These are phyloP conservation scores for Fistulifera solaris DNA, from an alignment of 108 stramenopile species.

Conservation along the genomic window DNA sequence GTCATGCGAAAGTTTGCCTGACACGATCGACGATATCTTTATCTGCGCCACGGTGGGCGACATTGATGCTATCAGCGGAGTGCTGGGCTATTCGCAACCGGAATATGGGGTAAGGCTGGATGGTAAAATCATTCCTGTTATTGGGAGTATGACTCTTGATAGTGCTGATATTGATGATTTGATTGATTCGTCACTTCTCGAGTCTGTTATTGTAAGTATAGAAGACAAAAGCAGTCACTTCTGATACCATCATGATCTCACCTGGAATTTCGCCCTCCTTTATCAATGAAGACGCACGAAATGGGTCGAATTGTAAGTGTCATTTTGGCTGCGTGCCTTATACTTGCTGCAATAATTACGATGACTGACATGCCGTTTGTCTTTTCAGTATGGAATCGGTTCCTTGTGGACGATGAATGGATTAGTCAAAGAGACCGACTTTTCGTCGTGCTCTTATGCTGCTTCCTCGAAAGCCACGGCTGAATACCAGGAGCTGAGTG, in stretches of 20 bases:
- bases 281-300: too few relatives aligned
- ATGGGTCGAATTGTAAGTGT: too few relatives aligned
- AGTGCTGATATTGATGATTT: neutral
- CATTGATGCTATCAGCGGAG: neutral
- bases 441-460: neutral
- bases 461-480: neutral
- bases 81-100: neutral
- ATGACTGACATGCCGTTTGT: too few relatives aligned
- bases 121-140: neutral
- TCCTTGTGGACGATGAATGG: neutral
- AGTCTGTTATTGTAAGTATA: constrained; percentile 5
- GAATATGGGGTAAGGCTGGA: too few relatives aligned
- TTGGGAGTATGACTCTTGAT: constrained; percentile 3
- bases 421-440: neutral
- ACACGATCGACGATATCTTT: neutral
- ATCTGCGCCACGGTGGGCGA: neutral
- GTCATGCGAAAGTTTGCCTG: too few relatives aligned
- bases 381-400: too few relatives aligned
- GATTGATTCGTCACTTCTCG: neutral
- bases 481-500: neutral
- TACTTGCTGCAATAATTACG: too few relatives aligned
- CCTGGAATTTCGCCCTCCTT: neutral
- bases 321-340: too few relatives aligned
- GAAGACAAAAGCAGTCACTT: neutral
- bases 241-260: too few relatives aligned